A percentile compares a stretch with the other conserved stretches of the same genome.
Evolutionary conservation across 2,329 filamentous ascomycete species (phyloP).

Genomic region (Venturia aucupariae): DNA sequence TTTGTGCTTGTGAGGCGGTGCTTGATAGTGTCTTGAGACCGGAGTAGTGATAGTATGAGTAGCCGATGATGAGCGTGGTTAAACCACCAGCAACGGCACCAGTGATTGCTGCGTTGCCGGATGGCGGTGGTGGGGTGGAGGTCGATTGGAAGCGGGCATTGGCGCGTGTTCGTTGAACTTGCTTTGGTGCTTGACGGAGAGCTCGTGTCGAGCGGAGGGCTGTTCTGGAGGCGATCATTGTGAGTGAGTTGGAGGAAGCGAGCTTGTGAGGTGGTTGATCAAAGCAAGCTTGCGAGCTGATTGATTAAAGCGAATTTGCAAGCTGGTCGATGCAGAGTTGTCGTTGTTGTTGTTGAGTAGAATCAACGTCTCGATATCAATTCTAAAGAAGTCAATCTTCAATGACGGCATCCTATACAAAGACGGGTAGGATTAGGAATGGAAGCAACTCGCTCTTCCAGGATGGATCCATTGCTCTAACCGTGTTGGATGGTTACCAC

Average conservation of each 20-base stretch:
- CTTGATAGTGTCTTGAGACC: constrained; percentile 40
- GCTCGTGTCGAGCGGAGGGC: constrained; percentile 20
- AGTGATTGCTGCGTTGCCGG: constrained; percentile 29
- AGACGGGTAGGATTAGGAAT: neutral
- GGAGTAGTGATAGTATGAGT: constrained; percentile 46
- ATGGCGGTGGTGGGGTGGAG: constrained; percentile 21
- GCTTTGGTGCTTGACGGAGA: constrained; percentile 15
- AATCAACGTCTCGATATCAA: neutral
- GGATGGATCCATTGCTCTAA: neutral
- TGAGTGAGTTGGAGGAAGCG: neutral
- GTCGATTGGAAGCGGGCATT: constrained; percentile 25
- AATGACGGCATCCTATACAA: neutral
- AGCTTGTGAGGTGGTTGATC: too few species aligned
- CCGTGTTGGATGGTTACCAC: neutral
- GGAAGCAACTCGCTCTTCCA: neutral
- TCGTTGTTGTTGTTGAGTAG: too few species aligned
- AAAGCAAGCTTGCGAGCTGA: too few species aligned
- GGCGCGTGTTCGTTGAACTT: constrained; percentile 13
- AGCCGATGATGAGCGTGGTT: constrained; percentile 39
- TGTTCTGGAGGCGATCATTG: constrained; percentile 23
- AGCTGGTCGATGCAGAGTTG: too few species aligned
- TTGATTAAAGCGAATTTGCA: neutral
- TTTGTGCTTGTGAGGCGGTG: constrained; percentile 46
- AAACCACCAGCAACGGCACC: constrained; percentile 43
- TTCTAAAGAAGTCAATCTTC: neutral